Percentiles rank a stretch among this genome's conserved stretches.
Conservation (phyloP, 129 eudicot species). For the Artemisia argyi region DNA sequence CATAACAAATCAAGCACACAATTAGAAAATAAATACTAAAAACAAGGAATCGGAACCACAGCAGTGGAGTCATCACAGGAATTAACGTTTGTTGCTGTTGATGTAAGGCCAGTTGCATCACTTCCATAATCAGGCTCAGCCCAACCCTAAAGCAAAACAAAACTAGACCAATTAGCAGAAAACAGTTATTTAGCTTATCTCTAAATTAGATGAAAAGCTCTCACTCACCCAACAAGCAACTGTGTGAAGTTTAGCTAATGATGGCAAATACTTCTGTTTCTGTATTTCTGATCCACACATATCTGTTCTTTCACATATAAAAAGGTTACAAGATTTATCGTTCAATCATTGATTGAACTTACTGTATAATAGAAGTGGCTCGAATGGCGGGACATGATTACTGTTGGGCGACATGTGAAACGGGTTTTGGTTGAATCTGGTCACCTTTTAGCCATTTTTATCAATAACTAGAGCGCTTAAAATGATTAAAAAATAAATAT, state of each 20-base stretch:
- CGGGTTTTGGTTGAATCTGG: too few relatives aligned
- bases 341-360: too few relatives aligned
- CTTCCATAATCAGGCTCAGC: slow-evolving; percentile 98
- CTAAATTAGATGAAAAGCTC: slow-evolving; percentile 11
- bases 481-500: too few relatives aligned
- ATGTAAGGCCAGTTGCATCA: slow-evolving; percentile 89
- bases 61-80: too few relatives aligned
- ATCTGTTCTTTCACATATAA: slow-evolving; percentile 44
- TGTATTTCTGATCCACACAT: slow-evolving; percentile 86
- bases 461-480: too few relatives aligned
- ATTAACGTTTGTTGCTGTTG: slow-evolving; percentile 85
- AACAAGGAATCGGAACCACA: neutral
- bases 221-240: slow-evolving; percentile 88
- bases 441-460: too few relatives aligned
- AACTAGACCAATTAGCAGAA: neutral
- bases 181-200: neutral
- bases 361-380: too few relatives aligned
- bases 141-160: slow-evolving; percentile 49
- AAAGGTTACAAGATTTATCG: slow-evolving; percentile 13
- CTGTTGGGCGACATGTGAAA: too few relatives aligned
- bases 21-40: too few relatives aligned
- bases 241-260: slow-evolving; percentile 71
- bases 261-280: slow-evolving; percentile 84
- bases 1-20: neutral
- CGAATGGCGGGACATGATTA: too few relatives aligned